A percentile compares a stretch with the other conserved stretches of the same genome.
Conservation (phyloP, 1,139 yeast genomes). For the Candida pseudoviswanathii region DNA sequence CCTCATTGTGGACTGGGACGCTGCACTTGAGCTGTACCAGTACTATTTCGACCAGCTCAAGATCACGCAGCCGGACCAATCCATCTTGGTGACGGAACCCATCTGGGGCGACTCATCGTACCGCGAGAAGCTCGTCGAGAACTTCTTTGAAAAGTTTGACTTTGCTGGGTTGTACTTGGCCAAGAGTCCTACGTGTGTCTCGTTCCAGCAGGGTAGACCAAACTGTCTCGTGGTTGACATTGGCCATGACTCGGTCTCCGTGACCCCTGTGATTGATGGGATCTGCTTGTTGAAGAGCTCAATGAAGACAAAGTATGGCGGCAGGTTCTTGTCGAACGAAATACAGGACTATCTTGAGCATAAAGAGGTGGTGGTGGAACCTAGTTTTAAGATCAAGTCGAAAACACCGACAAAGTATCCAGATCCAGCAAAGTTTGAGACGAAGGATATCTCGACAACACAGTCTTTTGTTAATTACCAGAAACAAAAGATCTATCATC, state of each 20-base stretch:
- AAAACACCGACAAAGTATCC: constrained; percentile 39
- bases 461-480: constrained; percentile 42
- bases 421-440: constrained; percentile 30
- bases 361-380: constrained; percentile 16
- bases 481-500: constrained; percentile 45
- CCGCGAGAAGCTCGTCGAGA: constrained; percentile 73
- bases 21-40: constrained; percentile 69
- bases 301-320: constrained; percentile 67
- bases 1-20: constrained; percentile 71
- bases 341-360: constrained; percentile 28
- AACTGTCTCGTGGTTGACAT: constrained; percentile 91
- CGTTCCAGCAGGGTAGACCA: constrained; percentile 93
- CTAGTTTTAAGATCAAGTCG: constrained; percentile 35
- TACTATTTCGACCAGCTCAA: constrained; percentile 50
- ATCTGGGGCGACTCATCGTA: constrained; percentile 78
- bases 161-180: constrained; percentile 89
- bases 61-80: constrained; percentile 67
- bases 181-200: constrained; percentile 83
- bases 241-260: constrained; percentile 83
- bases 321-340: constrained; percentile 56
- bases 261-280: constrained; percentile 94
- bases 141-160: constrained; percentile 68
- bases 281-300: constrained; percentile 76
- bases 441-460: constrained; percentile 36
- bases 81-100: constrained; percentile 80